Evolutionary conservation across 371 early-diverging fungal genomes (phyloP).

Genomic region (Apophysomyces ossiformis): DNA sequence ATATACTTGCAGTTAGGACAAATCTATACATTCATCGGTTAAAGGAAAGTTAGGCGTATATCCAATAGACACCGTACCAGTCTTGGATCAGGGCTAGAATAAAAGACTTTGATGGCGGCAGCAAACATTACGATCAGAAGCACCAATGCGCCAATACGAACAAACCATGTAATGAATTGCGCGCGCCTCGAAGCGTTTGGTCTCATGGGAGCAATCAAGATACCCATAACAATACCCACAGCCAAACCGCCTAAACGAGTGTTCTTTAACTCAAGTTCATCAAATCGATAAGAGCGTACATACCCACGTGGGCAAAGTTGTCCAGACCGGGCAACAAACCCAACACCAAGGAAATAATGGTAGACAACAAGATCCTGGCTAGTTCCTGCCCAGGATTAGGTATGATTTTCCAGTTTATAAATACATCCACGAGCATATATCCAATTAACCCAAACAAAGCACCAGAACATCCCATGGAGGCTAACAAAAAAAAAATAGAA

Average conservation of each 20-base stretch:
- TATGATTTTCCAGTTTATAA: slow-evolving; percentile 80
- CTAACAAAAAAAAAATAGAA: slow-evolving; percentile 27
- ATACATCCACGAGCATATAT: slow-evolving; percentile 77
- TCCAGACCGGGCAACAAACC: slow-evolving; percentile 81
- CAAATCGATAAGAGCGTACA: slow-evolving; percentile 28
- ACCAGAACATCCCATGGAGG: slow-evolving; percentile 85
- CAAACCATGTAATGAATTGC: slow-evolving; percentile 42
- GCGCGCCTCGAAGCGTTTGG: slow-evolving; percentile 33
- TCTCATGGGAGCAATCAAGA: slow-evolving; percentile 50
- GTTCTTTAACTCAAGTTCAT: slow-evolving; percentile 23
- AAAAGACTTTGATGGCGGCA: slow-evolving; percentile 49
- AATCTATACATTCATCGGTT: slow-evolving; percentile 17
- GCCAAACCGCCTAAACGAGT: slow-evolving; percentile 70
- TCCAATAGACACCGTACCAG: slow-evolving; percentile 21
- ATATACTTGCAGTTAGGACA: slow-evolving; percentile 40
- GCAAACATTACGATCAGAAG: slow-evolving; percentile 45
- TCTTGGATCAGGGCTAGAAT: slow-evolving; percentile 40
- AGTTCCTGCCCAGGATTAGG: slow-evolving; percentile 71
- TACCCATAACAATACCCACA: slow-evolving; percentile 52
- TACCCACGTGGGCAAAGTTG: slow-evolving; percentile 76
- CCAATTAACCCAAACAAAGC: slow-evolving; percentile 85
- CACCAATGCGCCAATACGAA: slow-evolving; percentile 43
- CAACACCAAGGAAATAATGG: slow-evolving; percentile 65
- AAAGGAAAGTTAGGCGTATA: neutral
- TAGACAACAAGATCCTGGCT: slow-evolving; percentile 66